Base-by-base conservation (phyloP, 306 rosid species). In the Vigna hirtella region DNA sequence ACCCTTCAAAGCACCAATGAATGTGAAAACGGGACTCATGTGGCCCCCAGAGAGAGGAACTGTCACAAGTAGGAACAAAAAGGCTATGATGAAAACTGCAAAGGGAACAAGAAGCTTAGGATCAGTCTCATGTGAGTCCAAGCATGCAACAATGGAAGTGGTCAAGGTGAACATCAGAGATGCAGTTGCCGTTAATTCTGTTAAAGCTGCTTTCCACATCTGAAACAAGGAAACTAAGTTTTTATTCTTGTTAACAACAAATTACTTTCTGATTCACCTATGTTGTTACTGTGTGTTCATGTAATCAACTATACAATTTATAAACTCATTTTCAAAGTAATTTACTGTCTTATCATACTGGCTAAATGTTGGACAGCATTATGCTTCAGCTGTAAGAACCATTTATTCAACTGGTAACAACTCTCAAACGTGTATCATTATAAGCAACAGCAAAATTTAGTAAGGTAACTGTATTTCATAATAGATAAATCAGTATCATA, bases 1-100 rank as follows among this genome's bases (percentile, higher is more conserved):
- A 17, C 86, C 86, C 59, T 73, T 83, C 17, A 82, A 50, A 24
- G 72, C 66, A 2, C 91, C 94, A 20, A 90, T 90, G 82, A 77
- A 67, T 20, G 93, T 86, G 87, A 92, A 84, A 48, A 86, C 76
- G 0, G 92, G 93, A 82, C 87, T 90, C 88, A 92, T 83, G 69
- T 90, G 94, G 5, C 97, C 97, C 0, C 97, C 95, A 0, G 91
- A 77, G 10, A 93, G 72, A 26, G 98, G 98, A 16, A 88, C 85
- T 0, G 93, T 91, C 2, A 82, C 93, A 9, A 91, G 11, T 61
- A 93, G 82, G 87, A 93, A 88, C 61, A 93, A 87, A 82, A 91
- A 91, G 49, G 75, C 86, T 70, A 90, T 82, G 8, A 77, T 9
- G 83, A 93, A 91, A 1, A 93, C 92, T 9, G 86, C 93, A 26